Evolutionary conservation across 1,284 basidiomycete species (phyloP), one percentile per base, ranked within the genome.

Genomic region (Trichosporon coremiiforme): DNA sequence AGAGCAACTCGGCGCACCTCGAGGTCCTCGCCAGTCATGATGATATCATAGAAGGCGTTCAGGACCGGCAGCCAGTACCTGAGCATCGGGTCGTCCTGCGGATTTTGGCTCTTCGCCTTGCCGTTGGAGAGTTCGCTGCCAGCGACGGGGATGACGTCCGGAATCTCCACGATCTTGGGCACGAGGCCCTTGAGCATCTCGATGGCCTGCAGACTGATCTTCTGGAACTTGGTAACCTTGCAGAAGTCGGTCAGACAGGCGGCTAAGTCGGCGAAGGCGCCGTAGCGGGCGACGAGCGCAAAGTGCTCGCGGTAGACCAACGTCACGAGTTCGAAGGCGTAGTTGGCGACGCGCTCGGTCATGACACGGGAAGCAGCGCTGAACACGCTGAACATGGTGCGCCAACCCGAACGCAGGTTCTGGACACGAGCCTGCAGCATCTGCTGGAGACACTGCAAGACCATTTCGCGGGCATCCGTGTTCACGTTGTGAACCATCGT

Each of bases 21-120:
- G 50, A 99, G 86, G 80, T 99, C 97, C 83, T 99, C 98, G 15
- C 95, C 97, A 72, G 98, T 99, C 97, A 99, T 99, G 82, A 99
- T 96, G 72, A 99, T 95, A 82, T 99, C 97, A 85, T 97, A 98
- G 85, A 98, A 98, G 25, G 92, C 91, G 80, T 99, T 97, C 20
- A 99, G 86, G 4, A 95, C 90, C 0, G 97, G 97, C 85, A 94
- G 95, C 97, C 97, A 99, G 84, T 91, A 98, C 78, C 90, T 91
- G 83, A 96, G 90, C 91, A 95, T 95, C 9, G 89, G 88, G 77
- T 95, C 93, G 75, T 93, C 91, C 69, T 85, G 85, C 4, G 71
- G 80, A 65, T 73, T 63, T 13, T 33, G 80, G 66, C 72, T 60
- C 57, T 33, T 33, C 31, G 57, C 57, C 57, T 64, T 62, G 41